Base-by-base conservation (phyloP, 805 yeast species). In the Cyberlindnera suaveolens region DNA sequence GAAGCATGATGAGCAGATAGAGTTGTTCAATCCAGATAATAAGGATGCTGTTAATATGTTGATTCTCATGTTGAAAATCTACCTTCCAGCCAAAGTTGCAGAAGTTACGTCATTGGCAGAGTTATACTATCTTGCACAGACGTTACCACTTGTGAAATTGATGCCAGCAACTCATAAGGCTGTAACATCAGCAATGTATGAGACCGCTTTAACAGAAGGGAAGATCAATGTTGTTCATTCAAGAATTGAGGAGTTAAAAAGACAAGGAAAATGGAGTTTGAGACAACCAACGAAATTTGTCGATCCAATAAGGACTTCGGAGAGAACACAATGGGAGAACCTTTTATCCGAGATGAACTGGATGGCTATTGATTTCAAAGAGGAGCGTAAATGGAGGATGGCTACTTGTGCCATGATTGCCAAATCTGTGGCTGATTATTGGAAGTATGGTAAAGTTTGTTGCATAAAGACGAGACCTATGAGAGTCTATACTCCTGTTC, bases 231-330 rank as follows among this genome's bases (percentile, higher is more conserved):
- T 89, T 10, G 79, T 88, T 16, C 85, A 88, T 54, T 84, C 95
- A 2, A 72, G 98, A 47, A 90, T 93, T 38, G 98, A 91, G 57
- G 98, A 91, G 60, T 70, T 93, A 49, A 87, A 88, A 60, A 71
- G 95, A 38, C 82, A 83, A 45, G 85, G 86, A 2, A 80, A 85
- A 54, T 93, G 99, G 98, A 82, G 96, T 18, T 67, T 93, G 41
- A 72, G 95, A 41, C 99, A 93, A 60, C 96, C 95, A 0, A 69
- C 74, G 41, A 73, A 76, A 49, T 82, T 72, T 54, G 57, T 71
- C 11, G 95, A 87, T 50, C 96, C 98, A 0, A 37, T 53, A 11
- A 54, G 50, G 40, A 57, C 52, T 13, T 58, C 58, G n/a, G 66
- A 69, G 27, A 43, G 40, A 11, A 66, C 79, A 4, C 90, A 85